Conservation (phyloP, 176 grass and related monocot species). For the Avena atlantica region DNA sequence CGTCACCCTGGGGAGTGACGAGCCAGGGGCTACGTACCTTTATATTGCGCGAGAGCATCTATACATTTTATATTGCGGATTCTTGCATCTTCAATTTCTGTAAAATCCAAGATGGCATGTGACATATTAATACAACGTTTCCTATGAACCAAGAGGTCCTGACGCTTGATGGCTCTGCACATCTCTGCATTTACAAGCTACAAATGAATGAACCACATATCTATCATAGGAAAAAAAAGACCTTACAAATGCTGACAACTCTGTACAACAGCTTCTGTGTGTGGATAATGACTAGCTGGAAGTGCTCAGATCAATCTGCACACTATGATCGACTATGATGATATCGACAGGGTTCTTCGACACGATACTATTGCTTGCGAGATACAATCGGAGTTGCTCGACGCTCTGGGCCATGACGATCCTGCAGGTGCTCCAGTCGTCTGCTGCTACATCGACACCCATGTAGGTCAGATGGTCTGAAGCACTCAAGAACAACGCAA, state of each 20-base stretch:
- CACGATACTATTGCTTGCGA: background rate
- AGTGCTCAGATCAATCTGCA: slow-evolving; percentile 9
- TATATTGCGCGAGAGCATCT: no score
- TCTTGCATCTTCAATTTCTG: background rate
- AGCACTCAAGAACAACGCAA: slow-evolving; percentile 38
- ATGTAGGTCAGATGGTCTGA: slow-evolving; percentile 54
- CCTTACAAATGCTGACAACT: background rate
- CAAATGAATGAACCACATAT: background rate
- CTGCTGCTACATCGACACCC: slow-evolving; percentile 37
- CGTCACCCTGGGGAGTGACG: no score
- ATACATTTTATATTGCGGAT: background rate
- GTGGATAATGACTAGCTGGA: background rate
- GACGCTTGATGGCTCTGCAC: background rate
- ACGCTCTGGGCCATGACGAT: slow-evolving; percentile 38
- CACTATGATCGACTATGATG: background rate
- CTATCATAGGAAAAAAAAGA: background rate
- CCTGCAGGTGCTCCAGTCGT: slow-evolving; percentile 61
- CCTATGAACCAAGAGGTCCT: background rate
- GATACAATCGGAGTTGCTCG: background rate
- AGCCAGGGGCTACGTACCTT: no score
- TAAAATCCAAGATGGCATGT: background rate
- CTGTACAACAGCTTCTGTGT: background rate
- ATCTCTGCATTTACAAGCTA: background rate
- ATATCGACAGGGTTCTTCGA: background rate
- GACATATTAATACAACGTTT: background rate